Base-by-base conservation (phyloP, 768 basidiomycete genomes). In the Podaxis sp. region DNA sequence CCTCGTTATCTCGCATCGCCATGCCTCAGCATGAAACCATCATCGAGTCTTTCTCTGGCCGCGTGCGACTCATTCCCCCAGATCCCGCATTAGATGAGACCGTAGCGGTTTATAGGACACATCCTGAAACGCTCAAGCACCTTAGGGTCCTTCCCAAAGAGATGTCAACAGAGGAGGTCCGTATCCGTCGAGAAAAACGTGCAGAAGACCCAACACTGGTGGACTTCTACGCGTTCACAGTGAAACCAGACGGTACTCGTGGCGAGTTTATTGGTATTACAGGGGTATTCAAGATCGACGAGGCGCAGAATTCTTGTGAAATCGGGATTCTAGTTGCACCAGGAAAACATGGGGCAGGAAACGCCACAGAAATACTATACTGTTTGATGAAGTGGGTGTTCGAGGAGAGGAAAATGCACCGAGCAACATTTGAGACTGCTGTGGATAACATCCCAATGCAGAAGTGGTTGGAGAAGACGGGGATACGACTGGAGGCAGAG, bases 331-430 rank as follows among this genome's bases (percentile, higher is more conserved):
- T 79, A 22, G 65, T 83, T 44, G 63, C 67, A 33, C 75, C 79
- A 4, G 74, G 76, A 22, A 62, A 71, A 6, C 76, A 79, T 36
- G 72, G 78, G 33, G 69, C 71, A 36, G 77, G 78, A 1, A 63
- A 80, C 52, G 80, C 76, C 38, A 82, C 82, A 12, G 82, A 82
- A 53, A 72, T 78, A 11, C 68, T 84, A 28, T 79, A 82, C 63
- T 69, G 72, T 11, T 33, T 80, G 17, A 65, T 83, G 48, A 66
- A 68, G 62, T 77, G 77, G 60, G 71, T 75, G 0, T 82, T 83
- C 62, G 82, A 81, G 60, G 74, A 77, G 51, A 69, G 70, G 36
- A 74, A 73, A 10, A 65, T 82, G 15, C 80, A 82, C 64, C 71
- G 82, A 12, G 75, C 75, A 13, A 72, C 74, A 8, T 79, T 82